Percentiles rank a stretch among this genome's conserved stretches.
Conservation (phyloP, 2,329 filamentous ascomycete species). For the Alternaria gaisen region DNA sequence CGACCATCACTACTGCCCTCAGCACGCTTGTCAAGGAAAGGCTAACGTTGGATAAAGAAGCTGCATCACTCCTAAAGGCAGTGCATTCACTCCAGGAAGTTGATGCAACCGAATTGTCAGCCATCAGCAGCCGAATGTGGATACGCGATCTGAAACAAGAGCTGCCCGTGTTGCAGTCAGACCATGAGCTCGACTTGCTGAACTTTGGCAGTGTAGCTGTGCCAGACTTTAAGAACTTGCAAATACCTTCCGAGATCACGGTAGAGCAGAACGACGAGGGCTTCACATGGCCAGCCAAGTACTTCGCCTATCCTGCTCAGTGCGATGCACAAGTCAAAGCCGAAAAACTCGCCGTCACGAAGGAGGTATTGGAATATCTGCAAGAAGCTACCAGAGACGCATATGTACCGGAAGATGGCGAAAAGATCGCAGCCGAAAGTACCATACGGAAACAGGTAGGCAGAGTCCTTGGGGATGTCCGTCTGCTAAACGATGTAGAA, state of each 20-base stretch:
- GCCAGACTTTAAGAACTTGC: constrained; percentile 41
- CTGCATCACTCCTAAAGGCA: constrained; percentile 38
- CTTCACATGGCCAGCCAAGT: constrained; percentile 53
- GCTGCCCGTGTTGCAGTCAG: constrained; percentile 56
- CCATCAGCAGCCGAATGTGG: constrained; percentile 22
- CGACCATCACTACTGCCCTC: constrained; percentile 19
- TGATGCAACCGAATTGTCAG: neutral
- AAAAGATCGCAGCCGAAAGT: constrained; percentile 26
- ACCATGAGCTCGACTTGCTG: constrained; percentile 57
- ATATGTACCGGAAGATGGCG: constrained; percentile 30
- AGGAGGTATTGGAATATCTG: constrained; percentile 48
- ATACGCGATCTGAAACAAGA: constrained; percentile 53
- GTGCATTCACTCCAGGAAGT: constrained; percentile 18
- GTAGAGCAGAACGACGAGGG: constrained; percentile 55
- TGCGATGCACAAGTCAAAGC: constrained; percentile 29
- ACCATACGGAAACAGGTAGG: constrained; percentile 36
- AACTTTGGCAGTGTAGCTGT: constrained; percentile 42
- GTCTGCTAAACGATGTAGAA: constrained; percentile 41
- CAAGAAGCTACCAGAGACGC: constrained; percentile 44
- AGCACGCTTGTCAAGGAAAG: constrained; percentile 36
- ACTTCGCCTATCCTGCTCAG: constrained; percentile 38
- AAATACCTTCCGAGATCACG: constrained; percentile 46
- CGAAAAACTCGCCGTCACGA: constrained; percentile 53
- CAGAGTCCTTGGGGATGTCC: neutral
- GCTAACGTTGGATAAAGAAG: constrained; percentile 40